Evolutionary conservation across 805 yeast genomes (phyloP).

Genomic region (Nakazawaea molendinolei): DNA sequence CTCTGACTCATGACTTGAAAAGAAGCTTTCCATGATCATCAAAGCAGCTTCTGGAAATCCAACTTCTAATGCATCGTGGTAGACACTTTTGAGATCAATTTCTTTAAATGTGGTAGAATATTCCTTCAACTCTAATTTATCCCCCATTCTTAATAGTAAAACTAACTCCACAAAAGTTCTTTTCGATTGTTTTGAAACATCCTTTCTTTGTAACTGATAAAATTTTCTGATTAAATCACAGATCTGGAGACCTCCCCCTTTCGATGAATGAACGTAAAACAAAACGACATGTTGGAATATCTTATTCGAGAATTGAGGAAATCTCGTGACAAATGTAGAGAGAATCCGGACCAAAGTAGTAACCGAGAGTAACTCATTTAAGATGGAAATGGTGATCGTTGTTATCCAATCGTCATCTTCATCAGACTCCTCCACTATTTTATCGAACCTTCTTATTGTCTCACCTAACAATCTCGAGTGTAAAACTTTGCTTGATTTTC

Average conservation of each 20-base stretch:
- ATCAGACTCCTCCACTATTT: not conserved
- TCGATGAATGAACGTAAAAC: constrained; percentile 17
- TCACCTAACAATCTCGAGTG: constrained; percentile 2
- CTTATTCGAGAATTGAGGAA: constrained; percentile 21
- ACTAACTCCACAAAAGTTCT: constrained; percentile 23
- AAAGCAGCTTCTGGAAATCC: constrained; percentile 35
- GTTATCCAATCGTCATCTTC: too few relatives aligned
- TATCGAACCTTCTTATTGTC: not conserved
- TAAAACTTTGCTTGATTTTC: not conserved
- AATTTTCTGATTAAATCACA: constrained; percentile 17
- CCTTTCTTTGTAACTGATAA: constrained; percentile 15
- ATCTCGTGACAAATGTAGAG: constrained; percentile 12
- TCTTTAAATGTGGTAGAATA: constrained; percentile 25
- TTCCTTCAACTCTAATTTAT: constrained; percentile 20
- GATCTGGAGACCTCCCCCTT: constrained; percentile 15
- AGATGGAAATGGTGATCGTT: not conserved
- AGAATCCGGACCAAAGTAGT: constrained; percentile 10
- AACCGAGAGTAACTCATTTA: constrained; percentile 6
- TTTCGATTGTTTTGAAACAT: constrained; percentile 13
- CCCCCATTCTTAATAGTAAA: constrained; percentile 34
- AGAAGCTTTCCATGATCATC: constrained; percentile 41
- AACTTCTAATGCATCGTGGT: constrained; percentile 25
- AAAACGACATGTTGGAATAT: constrained; percentile 24
- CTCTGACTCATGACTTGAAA: constrained; percentile 12
- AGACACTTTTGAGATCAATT: constrained; percentile 25